Conservation (phyloP, 345 rosid species). For the Geranium rotundifolium region DNA sequence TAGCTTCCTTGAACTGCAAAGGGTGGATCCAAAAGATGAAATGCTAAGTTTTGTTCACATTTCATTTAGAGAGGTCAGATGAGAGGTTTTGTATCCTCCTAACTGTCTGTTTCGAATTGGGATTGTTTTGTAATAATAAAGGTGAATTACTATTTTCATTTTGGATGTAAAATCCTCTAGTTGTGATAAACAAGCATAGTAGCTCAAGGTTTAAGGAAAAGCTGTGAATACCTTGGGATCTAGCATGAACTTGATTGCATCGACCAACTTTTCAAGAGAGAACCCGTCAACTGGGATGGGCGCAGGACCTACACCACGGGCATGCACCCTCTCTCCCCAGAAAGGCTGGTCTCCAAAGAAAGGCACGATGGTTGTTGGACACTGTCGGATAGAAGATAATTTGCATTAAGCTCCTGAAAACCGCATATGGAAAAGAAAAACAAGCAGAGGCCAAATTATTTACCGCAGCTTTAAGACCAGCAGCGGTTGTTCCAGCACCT, state of each 20-base stretch:
- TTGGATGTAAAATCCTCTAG: too few relatives aligned
- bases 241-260: slow-evolving; percentile 42
- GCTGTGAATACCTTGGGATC: slow-evolving; percentile 24
- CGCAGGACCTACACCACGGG: slow-evolving; percentile 40
- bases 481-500: slow-evolving; percentile 23
- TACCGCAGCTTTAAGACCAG: slow-evolving; percentile 60
- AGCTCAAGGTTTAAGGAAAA: too few relatives aligned
- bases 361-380: slow-evolving; percentile 50
- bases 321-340: slow-evolving; percentile 55
- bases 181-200: too few relatives aligned
- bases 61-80: too few relatives aligned
- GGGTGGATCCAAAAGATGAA: too few relatives aligned
- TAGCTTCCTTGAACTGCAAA: too few relatives aligned
- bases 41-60: too few relatives aligned
- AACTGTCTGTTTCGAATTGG: too few relatives aligned
- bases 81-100: too few relatives aligned
- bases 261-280: slow-evolving; percentile 35
- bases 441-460: not conserved
- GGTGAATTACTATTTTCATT: too few relatives aligned
- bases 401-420: not conserved
- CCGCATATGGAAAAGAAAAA: not conserved
- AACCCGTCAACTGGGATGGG: slow-evolving; percentile 44
- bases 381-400: slow-evolving; percentile 14
- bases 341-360: slow-evolving; percentile 58
- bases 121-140: too few relatives aligned